Conservation (phyloP, 2,329 filamentous ascomycete genomes). For the Phyllachora maydis region DNA sequence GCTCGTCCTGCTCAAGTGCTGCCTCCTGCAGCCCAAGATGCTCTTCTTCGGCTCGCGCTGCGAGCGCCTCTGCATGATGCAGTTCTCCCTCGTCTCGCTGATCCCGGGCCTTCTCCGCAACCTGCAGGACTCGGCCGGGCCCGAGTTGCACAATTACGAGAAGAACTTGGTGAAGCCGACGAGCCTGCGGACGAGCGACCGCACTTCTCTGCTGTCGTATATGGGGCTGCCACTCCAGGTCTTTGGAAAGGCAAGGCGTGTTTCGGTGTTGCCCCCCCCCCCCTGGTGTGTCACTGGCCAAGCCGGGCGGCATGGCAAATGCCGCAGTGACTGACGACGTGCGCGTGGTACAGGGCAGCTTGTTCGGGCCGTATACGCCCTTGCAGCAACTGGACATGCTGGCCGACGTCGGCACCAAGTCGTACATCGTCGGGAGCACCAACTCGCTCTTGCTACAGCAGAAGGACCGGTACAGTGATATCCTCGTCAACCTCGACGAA, state of each 20-base stretch:
- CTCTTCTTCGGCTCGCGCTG: conserved; percentile 96
- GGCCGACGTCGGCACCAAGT: conserved; percentile 85
- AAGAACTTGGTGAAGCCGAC: conserved; percentile 56
- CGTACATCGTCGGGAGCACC: conserved; percentile 91
- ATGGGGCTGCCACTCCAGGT: conserved; percentile 91
- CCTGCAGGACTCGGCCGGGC: conserved; percentile 88
- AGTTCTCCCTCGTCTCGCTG: conserved; percentile 87
- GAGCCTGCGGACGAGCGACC: conserved; percentile 77
- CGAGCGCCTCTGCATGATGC: conserved; percentile 91
- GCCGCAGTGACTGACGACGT: too few relatives aligned
- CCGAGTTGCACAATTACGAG: conserved; percentile 73
- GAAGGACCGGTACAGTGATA: conserved; percentile 87
- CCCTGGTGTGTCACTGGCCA: conserved; percentile 3
- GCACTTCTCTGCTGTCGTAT: conserved; percentile 72
- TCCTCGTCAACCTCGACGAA: conserved; percentile 90
- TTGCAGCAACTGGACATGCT: conserved; percentile 88
- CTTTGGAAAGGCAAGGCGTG: conserved; percentile 63
- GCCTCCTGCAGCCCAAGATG: conserved; percentile 94
- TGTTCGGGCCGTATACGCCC: conserved; percentile 93
- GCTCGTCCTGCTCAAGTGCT: conserved; percentile 80
- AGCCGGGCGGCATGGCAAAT: too few relatives aligned
- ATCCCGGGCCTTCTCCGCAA: conserved; percentile 83
- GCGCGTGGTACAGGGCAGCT: conserved; percentile 46
- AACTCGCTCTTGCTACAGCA: conserved; percentile 89
- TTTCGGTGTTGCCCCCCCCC: background rate